Base-by-base conservation (phyloP, 2,329 filamentous ascomycete species). In the Aureobasidium vineae region DNA sequence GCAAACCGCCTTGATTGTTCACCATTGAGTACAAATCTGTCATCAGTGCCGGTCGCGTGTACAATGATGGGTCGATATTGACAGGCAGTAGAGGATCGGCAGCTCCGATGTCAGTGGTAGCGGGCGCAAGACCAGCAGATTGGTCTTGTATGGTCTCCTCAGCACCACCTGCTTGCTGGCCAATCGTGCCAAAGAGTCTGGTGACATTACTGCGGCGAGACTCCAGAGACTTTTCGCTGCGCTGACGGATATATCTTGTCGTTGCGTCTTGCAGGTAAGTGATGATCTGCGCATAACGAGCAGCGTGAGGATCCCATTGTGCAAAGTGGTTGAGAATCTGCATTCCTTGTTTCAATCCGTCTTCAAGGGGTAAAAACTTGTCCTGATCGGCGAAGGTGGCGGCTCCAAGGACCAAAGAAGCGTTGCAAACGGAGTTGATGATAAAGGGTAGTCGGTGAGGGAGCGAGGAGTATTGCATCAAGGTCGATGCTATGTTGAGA, bases 381-480 rank as follows among this genome's bases (percentile, higher is more conserved):
- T 73, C 73, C 21, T 69, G 70, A 16, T 71, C 69, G 8, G 72
- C 72, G 2, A 74, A 66, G 1, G 72, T 66, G 2, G 71, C 73
- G 11, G 74, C 69, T 21, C 71, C 72, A 1, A 74, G 70, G 0
- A 74, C 72, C 8, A 75, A 69, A 7, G 73, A 70, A n/a, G 71
- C 70, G 49, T 66, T 66, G 40, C 38, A 60, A 13, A 65, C 40
- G 1, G 21, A 45, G 31, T 67, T 67, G 4, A 67, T 43, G 43
- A 67, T 63, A 23, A 65, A 49, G 2, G 66, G 66, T 21, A 67
- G 36, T 19, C 66, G 31, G 41, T 65, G 59, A 6, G 66, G 66
- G 11, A 67, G 52, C 3, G 60, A 49, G 5, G 47, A 31, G 45
- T 65, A 65, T 3, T 40, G 49, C 45, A 67, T 52, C 33, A 67